Evolutionary conservation across 1,284 basidiomycete genomes (phyloP).

Genomic region (Singerocomus inundabilis): DNA sequence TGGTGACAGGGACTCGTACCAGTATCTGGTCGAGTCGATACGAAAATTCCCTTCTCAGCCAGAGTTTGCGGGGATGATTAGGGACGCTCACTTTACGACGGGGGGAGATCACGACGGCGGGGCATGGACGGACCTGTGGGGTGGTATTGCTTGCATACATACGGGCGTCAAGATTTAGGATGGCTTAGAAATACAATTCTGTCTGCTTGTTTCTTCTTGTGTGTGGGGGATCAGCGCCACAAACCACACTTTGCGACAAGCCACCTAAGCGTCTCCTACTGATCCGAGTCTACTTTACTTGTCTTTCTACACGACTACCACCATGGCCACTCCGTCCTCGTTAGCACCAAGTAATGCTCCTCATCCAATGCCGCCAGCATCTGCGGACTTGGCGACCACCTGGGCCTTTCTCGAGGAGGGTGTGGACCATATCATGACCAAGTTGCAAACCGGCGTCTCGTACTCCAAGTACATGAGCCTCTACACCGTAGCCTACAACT

Average conservation of each 20-base stretch:
- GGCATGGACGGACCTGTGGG: constrained; percentile 85
- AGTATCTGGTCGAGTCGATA: constrained; percentile 98
- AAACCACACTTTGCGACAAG: constrained; percentile 26
- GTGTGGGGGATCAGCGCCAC: constrained; percentile 25
- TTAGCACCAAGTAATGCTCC: constrained; percentile 12
- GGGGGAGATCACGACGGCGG: constrained; percentile 82
- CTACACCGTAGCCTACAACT: constrained; percentile 95
- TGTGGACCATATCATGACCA: constrained; percentile 92
- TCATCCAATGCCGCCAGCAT: constrained; percentile 56
- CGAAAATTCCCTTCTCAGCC: constrained; percentile 90
- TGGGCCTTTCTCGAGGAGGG: constrained; percentile 89
- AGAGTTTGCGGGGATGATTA: constrained; percentile 89
- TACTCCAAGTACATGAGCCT: constrained; percentile 92
- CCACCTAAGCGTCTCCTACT: constrained; percentile 5
- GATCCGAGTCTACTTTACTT: constrained; percentile 10
- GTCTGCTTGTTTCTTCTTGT: too few species aligned
- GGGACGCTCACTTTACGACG: constrained; percentile 80
- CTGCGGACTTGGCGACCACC: constrained; percentile 77
- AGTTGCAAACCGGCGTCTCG: constrained; percentile 84
- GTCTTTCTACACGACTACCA: constrained; percentile 27
- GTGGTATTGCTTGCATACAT: constrained; percentile 84
- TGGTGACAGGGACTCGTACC: constrained; percentile 92
- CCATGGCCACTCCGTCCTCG: constrained; percentile 29
- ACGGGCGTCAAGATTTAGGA: constrained; percentile 76
- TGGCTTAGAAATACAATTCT: neutral